phyloP scores from a whole-genome alignment of 163 green algal genomes.

The Coccomyxa subellipsoidea region DNA sequence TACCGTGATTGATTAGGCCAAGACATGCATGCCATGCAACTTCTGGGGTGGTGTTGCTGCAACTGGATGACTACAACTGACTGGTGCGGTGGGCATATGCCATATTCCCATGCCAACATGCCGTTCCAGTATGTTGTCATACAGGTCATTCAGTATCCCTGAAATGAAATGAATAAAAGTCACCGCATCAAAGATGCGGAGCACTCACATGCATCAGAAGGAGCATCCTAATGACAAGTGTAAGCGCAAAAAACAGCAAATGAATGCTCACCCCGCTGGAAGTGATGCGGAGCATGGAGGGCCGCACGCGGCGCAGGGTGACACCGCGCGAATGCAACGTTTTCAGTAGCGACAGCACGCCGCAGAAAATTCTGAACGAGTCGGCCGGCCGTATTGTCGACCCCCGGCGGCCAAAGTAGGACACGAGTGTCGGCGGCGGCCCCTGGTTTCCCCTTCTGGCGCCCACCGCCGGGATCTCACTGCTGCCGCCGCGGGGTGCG shows the following conservation, averaged over 20 bases:
- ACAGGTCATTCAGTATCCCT: too few species aligned
- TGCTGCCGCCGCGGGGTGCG: neutral
- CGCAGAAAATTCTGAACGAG: slow-evolving; percentile 31
- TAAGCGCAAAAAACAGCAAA: neutral
- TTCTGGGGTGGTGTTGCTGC: neutral
- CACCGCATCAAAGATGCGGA: too few species aligned
- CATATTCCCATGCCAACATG: too few species aligned
- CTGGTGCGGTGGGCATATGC: too few species aligned
- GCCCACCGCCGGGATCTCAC: neutral
- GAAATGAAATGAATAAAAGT: too few species aligned
- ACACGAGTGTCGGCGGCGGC: neutral
- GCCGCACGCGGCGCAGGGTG: slow-evolving; percentile 20
- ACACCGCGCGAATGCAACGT: neutral
- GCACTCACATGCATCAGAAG: too few species aligned
- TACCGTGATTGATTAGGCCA: neutral
- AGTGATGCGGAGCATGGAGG: slow-evolving; percentile 21
- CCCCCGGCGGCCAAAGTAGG: slow-evolving; percentile 10
- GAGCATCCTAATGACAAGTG: too few species aligned
- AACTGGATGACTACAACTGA: too few species aligned
- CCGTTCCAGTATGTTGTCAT: too few species aligned
- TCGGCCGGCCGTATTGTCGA: neutral
- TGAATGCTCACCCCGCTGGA: neutral
- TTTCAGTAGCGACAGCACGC: slow-evolving; percentile 30
- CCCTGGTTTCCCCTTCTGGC: too few species aligned
- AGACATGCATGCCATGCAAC: too few species aligned